Conservation (phyloP, 768 basidiomycete genomes). For the Lactarius evosmus region DNA sequence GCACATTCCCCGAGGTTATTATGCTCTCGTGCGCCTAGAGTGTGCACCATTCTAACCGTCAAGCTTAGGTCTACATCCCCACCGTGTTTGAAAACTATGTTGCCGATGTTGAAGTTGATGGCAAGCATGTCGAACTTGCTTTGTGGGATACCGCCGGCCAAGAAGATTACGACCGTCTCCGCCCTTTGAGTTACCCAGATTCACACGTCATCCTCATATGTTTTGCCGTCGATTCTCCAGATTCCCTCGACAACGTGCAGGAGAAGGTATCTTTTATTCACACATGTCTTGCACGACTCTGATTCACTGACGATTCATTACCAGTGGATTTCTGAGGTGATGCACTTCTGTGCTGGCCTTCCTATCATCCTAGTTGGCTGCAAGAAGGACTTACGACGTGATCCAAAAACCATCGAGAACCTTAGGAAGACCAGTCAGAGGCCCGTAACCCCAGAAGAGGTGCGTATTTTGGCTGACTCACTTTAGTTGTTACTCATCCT, state of each 20-base stretch:
- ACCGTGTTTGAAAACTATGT: conserved; percentile 99
- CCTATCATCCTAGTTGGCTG: conserved; percentile 98
- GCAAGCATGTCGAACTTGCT: conserved; percentile 97
- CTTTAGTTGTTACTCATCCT: not conserved
- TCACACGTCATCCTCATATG: conserved; percentile 99
- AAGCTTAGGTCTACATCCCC: conserved; percentile 88
- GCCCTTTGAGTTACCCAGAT: conserved; percentile 97
- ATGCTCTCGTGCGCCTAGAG: not conserved
- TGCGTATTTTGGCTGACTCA: conserved; percentile 34
- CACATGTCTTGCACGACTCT: conserved; percentile 5
- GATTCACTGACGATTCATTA: conserved; percentile 7
- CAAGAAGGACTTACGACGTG: conserved; percentile 97
- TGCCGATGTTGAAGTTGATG: conserved; percentile 97
- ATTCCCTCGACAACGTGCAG: conserved; percentile 98
- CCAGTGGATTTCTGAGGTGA: conserved; percentile 98
- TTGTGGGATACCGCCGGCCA: conserved; percentile 99
- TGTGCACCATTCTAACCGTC: conserved; percentile 5
- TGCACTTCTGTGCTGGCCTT: conserved; percentile 93
- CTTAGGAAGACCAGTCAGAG: conserved; percentile 91
- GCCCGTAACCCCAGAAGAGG: conserved; percentile 93
- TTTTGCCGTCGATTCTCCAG: conserved; percentile 96
- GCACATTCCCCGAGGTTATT: conserved; percentile 88
- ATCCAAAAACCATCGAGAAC: conserved; percentile 90
- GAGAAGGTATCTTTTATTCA: conserved; percentile 75
- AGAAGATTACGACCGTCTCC: conserved; percentile 98